Evolutionary conservation across 257 asterid genomes (phyloP).

Genomic region (Dorcoceras hygrometricum): DNA sequence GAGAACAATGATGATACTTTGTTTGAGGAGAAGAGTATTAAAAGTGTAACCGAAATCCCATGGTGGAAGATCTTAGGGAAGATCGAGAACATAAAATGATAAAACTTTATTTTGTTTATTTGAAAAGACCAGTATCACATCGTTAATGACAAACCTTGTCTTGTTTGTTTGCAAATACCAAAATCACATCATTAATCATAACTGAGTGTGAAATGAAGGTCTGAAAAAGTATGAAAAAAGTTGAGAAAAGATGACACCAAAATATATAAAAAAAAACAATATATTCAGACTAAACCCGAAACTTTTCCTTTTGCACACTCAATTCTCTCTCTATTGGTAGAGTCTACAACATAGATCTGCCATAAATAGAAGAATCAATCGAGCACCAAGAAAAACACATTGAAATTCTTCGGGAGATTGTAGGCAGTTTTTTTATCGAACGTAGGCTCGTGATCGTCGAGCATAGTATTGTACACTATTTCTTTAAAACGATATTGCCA

Average conservation of each 20-base stretch:
- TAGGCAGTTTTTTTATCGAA: too few relatives aligned
- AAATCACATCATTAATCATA: slow-evolving; percentile 89
- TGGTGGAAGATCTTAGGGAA: too few relatives aligned
- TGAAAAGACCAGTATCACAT: too few relatives aligned
- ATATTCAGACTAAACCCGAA: slow-evolving; percentile 57
- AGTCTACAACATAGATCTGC: slow-evolving; percentile 94
- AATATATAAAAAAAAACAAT: slow-evolving; percentile 12
- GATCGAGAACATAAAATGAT: too few relatives aligned
- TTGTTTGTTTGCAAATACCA: slow-evolving; percentile 95
- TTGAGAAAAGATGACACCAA: slow-evolving; percentile 19
- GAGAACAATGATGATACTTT: too few relatives aligned
- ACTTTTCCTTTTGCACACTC: slow-evolving; percentile 75
- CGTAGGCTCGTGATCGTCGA: too few relatives aligned
- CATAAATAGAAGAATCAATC: slow-evolving; percentile 19
- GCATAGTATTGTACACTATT: too few relatives aligned
- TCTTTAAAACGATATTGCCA: too few relatives aligned
- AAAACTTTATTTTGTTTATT: too few relatives aligned
- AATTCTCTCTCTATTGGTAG: slow-evolving; percentile 87
- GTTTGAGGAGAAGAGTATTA: too few relatives aligned
- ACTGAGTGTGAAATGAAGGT: slow-evolving; percentile 83
- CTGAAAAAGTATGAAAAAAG: slow-evolving; percentile 38
- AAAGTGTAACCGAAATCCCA: too few relatives aligned
- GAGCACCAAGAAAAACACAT: not conserved
- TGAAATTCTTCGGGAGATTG: too few relatives aligned
- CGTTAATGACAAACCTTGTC: slow-evolving; percentile 77